phyloP scores from a whole-genome alignment of 2,329 filamentous ascomycete species.

The Neonectria coccinea region DNA sequence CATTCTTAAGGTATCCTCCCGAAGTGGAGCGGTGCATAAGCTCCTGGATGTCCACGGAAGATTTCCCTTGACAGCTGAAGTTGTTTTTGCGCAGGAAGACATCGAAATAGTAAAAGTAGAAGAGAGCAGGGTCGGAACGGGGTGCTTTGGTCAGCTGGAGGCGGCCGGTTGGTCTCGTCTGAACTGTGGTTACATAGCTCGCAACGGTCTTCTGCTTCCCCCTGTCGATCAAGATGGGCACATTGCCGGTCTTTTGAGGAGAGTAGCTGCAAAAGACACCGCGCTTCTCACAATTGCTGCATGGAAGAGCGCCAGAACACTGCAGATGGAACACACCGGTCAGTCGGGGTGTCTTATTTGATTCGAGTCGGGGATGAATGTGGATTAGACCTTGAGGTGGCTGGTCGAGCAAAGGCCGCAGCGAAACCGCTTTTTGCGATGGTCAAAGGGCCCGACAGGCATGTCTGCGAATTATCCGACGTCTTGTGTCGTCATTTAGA shows the following conservation, averaged over 20 bases:
- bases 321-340: constrained; percentile 20
- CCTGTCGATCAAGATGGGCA: constrained; percentile 40
- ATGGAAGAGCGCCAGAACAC: constrained; percentile 51
- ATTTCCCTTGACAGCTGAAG: constrained; percentile 35
- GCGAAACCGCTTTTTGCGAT: constrained; percentile 48
- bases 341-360: neutral
- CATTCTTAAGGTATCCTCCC: constrained; percentile 41
- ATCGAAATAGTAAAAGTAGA: constrained; percentile 48
- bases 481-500: neutral
- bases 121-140: constrained; percentile 29
- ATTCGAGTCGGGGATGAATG: neutral
- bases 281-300: constrained; percentile 46
- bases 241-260: neutral
- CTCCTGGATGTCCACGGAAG: constrained; percentile 38
- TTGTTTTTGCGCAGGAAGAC: constrained; percentile 45
- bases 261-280: constrained; percentile 41
- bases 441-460: constrained; percentile 51
- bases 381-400: constrained; percentile 49
- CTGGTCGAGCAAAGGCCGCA: constrained; percentile 48
- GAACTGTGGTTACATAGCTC: neutral
- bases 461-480: constrained; percentile 30
- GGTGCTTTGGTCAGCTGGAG: constrained; percentile 5
- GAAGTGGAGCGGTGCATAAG: constrained; percentile 33
- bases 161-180: neutral
- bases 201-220: constrained; percentile 25